Evolutionary conservation across 306 rosid genomes (phyloP).

Genomic region (Senna siamea): DNA sequence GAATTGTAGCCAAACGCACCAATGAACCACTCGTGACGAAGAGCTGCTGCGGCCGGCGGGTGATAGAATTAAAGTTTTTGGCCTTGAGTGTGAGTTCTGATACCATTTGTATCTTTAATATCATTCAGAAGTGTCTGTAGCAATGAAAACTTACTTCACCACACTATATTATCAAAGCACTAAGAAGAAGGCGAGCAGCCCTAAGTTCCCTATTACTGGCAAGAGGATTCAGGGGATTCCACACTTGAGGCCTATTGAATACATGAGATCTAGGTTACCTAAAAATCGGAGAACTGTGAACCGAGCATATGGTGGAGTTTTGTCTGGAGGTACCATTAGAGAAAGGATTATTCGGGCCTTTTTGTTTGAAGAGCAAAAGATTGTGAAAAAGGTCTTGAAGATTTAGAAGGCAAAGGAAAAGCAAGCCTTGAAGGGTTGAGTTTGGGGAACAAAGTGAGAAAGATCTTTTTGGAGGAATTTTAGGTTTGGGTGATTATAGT

Average conservation of each 20-base stretch:
- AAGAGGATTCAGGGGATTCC: slow-evolving; percentile 89
- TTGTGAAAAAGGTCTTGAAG: slow-evolving; percentile 82
- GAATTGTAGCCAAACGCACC: no score
- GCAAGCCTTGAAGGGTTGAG: slow-evolving; percentile 53
- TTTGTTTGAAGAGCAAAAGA: slow-evolving; percentile 81
- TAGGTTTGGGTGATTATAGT: slow-evolving; percentile 44
- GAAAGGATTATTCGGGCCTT: slow-evolving; percentile 80
- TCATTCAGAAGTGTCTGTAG: no score
- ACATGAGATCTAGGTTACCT: slow-evolving; percentile 72
- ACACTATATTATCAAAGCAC: slow-evolving; percentile 72
- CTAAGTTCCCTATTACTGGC: slow-evolving; percentile 80
- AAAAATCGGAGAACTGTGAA: slow-evolving; percentile 79
- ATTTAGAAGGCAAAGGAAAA: slow-evolving; percentile 81
- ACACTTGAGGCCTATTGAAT: slow-evolving; percentile 75
- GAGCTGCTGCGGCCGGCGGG: no score
- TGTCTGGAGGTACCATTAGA: slow-evolving; percentile 77
- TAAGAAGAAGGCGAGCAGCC: slow-evolving; percentile 80
- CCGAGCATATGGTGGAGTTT: slow-evolving; percentile 77
- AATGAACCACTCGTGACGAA: no score
- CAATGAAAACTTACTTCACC: no score
- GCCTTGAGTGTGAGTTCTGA: no score
- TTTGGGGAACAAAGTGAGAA: slow-evolving; percentile 16
- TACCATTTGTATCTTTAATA: no score
- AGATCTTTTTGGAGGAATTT: slow-evolving; percentile 43
- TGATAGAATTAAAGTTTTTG: no score